Base-by-base conservation (phyloP, 108 stramenopile genomes). In the Pinguiococcus pyrenoidosus region DNA sequence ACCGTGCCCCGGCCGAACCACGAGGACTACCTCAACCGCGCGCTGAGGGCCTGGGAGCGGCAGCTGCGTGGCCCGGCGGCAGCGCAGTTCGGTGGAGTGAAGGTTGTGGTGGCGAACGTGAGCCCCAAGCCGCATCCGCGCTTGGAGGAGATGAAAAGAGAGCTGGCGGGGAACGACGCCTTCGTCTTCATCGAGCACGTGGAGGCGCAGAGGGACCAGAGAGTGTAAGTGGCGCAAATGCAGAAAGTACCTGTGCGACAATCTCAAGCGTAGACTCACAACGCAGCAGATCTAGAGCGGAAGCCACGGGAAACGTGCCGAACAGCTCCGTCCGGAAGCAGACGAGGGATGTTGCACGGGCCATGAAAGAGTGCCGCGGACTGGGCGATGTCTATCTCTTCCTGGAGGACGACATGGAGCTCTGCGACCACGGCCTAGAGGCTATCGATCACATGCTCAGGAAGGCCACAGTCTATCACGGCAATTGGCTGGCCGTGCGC, bases 361-460 rank as follows among this genome's bases (percentile, higher is more conserved):
- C 60, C 18, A 14, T 59, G 32, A 23, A 32, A 16, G 36, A 24
- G 2, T 53, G 46, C 9, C 28, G 30, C 16, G 54, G 44, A n/a
- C 27, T 24, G 8, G 62, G 40, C 1, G 29, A 37, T 3, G 42
- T 53, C 47, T 72, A 33, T 44, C 34, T 72, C 9, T 72, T 72
- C 57, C 46, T 57, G 34, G 71, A 72, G 44, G 71, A 72, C 63
- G 71, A 72, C 66, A 68, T 72, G 66, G 29, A 17, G 32, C 30
- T 68, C 30, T 72, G 71, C 48, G 23, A 2, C 27, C 37, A 48
- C 34, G 66, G 55, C 4, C 23, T 50, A 13, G 21, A 16, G 27
- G 62, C 71, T 4, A 62, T 64, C 28, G 36, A 39, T 25, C 61
- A 67, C 37, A 39, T 64, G 37, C 28, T 72, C 8, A 9, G 26